A percentile compares a stretch with the other conserved stretches of the same genome.
phyloP scores from a whole-genome alignment of 2,329 filamentous ascomycete species.

The Decorospora gaudefroyi region DNA sequence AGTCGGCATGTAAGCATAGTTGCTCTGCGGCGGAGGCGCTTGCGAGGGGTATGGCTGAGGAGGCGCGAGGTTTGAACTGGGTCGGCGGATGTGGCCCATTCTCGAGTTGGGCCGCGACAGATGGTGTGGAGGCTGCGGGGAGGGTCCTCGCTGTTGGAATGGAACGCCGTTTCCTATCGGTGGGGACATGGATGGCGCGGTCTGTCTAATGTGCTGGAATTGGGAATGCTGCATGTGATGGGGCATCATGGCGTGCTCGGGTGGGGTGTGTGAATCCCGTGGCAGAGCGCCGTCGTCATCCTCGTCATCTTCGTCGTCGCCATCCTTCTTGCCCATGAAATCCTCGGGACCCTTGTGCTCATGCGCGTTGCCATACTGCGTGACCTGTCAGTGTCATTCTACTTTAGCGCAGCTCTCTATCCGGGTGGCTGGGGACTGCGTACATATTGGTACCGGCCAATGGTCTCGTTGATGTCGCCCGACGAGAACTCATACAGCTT shows the following conservation, averaged over 20 bases:
- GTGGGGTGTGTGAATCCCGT: conserved; percentile 66
- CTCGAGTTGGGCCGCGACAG: conserved; percentile 78
- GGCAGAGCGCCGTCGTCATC: conserved; percentile 73
- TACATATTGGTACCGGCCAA: conserved; percentile 89
- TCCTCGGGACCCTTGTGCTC: conserved; percentile 96
- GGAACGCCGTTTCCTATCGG: conserved; percentile 76
- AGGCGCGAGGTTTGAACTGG: conserved; percentile 73
- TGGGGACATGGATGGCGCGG: conserved; percentile 83
- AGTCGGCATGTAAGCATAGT: conserved; percentile 83
- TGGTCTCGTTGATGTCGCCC: conserved; percentile 86
- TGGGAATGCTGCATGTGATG: conserved; percentile 58
- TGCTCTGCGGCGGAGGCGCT: conserved; percentile 66
- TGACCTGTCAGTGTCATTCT: conserved; percentile 26
- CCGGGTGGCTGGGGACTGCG: conserved; percentile 48
- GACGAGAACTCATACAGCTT: conserved; percentile 99
- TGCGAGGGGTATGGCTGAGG: conserved; percentile 66
- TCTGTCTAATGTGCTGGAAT: conserved; percentile 80
- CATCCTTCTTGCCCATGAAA: conserved; percentile 76
- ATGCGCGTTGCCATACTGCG: conserved; percentile 84
- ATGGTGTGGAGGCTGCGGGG: conserved; percentile 73
- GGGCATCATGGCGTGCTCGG: conserved; percentile 62
- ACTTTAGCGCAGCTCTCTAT: conserved; percentile 29
- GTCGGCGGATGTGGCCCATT: conserved; percentile 71
- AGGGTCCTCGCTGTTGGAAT: conserved; percentile 74
- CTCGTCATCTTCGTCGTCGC: conserved; percentile 81